Conservation (phyloP, 306 rosid species). For the Sicyos edulis region DNA sequence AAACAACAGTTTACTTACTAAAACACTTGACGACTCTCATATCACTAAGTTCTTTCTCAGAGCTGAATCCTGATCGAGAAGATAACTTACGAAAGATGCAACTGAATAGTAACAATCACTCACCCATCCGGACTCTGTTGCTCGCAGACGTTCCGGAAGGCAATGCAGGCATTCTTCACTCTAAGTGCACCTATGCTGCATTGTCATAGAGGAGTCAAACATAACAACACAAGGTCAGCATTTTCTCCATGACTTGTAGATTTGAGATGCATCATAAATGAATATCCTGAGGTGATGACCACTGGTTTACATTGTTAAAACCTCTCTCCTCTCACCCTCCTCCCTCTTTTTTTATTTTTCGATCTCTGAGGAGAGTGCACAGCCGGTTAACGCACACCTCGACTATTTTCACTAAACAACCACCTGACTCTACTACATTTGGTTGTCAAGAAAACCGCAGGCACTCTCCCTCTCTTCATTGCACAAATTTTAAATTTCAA, state of each 20-base stretch:
- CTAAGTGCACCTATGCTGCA: slow-evolving; percentile 87
- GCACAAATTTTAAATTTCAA: neutral
- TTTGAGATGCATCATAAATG: neutral
- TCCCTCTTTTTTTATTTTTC: too few species aligned
- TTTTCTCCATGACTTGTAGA: slow-evolving; percentile 4
- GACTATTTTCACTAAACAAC: too few species aligned
- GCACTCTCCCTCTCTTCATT: neutral
- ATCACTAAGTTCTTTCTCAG: slow-evolving; percentile 5
- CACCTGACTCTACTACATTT: too few species aligned
- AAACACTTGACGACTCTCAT: neutral
- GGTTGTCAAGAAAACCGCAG: too few species aligned
- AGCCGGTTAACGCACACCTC: too few species aligned
- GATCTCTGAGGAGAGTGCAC: too few species aligned
- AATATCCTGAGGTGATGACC: neutral
- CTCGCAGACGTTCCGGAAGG: slow-evolving; percentile 78
- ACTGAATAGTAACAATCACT: slow-evolving; percentile 33
- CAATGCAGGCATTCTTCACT: slow-evolving; percentile 75
- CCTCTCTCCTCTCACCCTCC: neutral
- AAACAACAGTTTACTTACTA: slow-evolving; percentile 17
- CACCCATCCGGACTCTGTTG: slow-evolving; percentile 75
- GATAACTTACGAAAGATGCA: neutral
- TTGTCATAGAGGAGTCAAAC: neutral
- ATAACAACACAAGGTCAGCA: neutral
- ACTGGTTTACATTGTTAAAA: neutral
- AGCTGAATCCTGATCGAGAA: neutral